These are phyloP conservation scores for Prunus mira DNA, from an alignment of 306 rosid species.

Conservation along the genomic window DNA sequence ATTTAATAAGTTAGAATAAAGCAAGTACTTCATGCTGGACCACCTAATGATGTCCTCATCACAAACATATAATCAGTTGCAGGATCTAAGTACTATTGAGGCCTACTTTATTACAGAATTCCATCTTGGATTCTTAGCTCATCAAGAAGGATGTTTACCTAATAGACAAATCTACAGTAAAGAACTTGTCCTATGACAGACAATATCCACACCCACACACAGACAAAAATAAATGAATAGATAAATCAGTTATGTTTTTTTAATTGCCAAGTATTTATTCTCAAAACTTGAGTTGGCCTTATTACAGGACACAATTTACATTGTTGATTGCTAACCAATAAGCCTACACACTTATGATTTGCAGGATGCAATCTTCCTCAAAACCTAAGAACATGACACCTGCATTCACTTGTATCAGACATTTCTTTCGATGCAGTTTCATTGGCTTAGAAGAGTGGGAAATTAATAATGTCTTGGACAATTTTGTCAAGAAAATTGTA, in stretches of 20 bases:
- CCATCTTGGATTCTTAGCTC: no score
- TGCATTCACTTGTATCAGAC: not conserved
- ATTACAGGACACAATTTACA: not conserved
- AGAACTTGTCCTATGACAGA: not conserved
- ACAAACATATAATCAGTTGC: not conserved
- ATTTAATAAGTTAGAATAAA: not conserved
- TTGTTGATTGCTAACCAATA: not conserved
- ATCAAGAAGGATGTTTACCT: no score
- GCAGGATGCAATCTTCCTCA: not conserved
- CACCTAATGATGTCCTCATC: not conserved
- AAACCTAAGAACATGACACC: not conserved
- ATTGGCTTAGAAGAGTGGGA: not conserved
- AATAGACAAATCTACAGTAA: not conserved
- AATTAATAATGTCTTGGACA: not conserved
- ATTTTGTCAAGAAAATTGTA: not conserved
- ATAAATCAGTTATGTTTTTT: not conserved
- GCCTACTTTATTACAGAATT: no score
- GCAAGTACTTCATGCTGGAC: not conserved
- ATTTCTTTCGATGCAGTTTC: not conserved
- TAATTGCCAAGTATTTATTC: not conserved
- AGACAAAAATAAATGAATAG: no score
- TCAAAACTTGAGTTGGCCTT: not conserved
- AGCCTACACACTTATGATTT: not conserved
- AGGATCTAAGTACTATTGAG: not conserved
- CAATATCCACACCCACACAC: not conserved